phyloP scores from a whole-genome alignment of 1,284 basidiomycete genomes.

The Ganoderma sp. region DNA sequence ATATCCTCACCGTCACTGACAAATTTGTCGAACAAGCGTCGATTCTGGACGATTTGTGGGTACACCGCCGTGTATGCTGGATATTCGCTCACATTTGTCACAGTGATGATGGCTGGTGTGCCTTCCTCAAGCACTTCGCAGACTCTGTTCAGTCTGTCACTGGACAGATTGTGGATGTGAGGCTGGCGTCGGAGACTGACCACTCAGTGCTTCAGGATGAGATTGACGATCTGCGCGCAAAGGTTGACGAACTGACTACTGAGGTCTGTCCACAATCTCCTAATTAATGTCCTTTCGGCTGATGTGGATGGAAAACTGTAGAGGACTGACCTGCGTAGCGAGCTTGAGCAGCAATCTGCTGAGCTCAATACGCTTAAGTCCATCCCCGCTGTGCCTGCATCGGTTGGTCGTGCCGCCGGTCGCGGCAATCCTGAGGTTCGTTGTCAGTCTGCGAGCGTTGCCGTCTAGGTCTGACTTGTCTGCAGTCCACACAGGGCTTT shows the following conservation, averaged over 20 bases:
- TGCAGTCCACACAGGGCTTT: constrained; percentile 54
- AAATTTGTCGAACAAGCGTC: constrained; percentile 73
- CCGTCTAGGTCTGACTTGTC: background rate
- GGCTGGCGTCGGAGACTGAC: constrained; percentile 48
- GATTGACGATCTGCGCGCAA: constrained; percentile 60
- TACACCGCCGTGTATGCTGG: constrained; percentile 15
- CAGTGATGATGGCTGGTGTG: constrained; percentile 69
- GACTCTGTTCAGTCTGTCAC: constrained; percentile 71
- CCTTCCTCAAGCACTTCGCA: constrained; percentile 66
- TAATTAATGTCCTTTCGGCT: background rate
- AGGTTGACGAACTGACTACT: constrained; percentile 65
- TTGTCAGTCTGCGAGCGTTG: background rate
- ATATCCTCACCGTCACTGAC: constrained; percentile 66
- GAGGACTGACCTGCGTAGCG: constrained; percentile 57
- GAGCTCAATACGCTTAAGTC: constrained; percentile 72
- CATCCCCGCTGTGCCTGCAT: constrained; percentile 46
- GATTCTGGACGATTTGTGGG: constrained; percentile 67
- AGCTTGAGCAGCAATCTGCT: constrained; percentile 64
- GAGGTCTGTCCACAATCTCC: constrained; percentile 54
- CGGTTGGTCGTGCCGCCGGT: constrained; percentile 43
- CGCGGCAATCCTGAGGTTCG: constrained; percentile 59
- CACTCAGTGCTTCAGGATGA: constrained; percentile 61
- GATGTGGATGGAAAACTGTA: constrained; percentile 34
- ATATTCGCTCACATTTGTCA: constrained; percentile 8
- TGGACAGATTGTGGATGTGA: constrained; percentile 66